These are phyloP conservation scores for Aureoboletus auriporus DNA, from an alignment of 768 basidiomycete species.

Conservation along the genomic window DNA sequence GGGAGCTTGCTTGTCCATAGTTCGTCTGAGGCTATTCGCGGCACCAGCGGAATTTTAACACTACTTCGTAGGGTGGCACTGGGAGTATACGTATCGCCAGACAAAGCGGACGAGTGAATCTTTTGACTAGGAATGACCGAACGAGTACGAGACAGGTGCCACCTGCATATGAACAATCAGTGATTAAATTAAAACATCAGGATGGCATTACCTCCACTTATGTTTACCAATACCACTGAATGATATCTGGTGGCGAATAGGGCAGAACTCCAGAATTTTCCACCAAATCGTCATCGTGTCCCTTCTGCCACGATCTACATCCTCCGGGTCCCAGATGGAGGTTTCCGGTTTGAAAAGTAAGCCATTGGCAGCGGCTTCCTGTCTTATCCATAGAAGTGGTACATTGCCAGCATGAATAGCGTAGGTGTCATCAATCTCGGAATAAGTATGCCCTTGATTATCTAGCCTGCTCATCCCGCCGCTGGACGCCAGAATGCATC, in stretches of 20 bases:
- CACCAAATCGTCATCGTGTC: not conserved
- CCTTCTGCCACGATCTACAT: slow-evolving; percentile 2
- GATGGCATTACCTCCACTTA: not conserved
- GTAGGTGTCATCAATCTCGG: not conserved
- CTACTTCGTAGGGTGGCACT: not conserved
- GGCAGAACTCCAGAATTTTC: not conserved
- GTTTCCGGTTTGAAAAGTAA: not conserved
- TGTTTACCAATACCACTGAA: slow-evolving; percentile 9
- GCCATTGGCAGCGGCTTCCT: slow-evolving; percentile 5
- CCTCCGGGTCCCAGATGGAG: slow-evolving; percentile 1
- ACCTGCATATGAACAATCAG: not conserved
- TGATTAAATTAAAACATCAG: not conserved
- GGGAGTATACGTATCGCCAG: not conserved
- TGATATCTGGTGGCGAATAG: slow-evolving; percentile 5
- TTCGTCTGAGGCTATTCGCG: not conserved
- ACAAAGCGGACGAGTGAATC: not conserved
- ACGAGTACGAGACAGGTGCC: slow-evolving; percentile 1
- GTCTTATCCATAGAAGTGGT: slow-evolving; percentile 8
- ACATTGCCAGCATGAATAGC: slow-evolving; percentile 4
- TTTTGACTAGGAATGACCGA: not conserved
- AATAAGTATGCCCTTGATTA: no score
- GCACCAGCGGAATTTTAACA: not conserved
- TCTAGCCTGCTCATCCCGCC: not conserved
- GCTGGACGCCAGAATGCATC: not conserved
- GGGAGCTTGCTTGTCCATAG: not conserved